Evolutionary conservation across 2,329 filamentous ascomycete species (phyloP), one percentile per base, ranked within the genome.

Genomic region (Arthrobotrys iridis): DNA sequence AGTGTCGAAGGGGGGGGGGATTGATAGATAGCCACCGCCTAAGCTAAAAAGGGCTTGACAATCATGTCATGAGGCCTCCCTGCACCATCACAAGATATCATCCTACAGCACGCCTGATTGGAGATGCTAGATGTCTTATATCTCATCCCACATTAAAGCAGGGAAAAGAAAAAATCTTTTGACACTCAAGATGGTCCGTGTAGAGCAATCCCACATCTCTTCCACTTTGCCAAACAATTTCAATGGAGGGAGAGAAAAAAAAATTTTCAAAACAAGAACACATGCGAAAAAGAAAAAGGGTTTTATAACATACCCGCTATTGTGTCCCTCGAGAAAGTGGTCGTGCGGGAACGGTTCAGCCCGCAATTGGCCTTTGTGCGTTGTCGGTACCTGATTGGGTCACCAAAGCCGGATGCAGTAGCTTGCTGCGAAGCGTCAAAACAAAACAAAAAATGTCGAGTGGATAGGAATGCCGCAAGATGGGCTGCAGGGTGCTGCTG

Each of bases 321-420:
- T 63, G 28, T 58, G 41, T 37, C 20, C 50, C 45, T 64, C 26
- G 37, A 50, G 55, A 24, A 50, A 59, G 63, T 68, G 63, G 50
- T 75, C 71, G 71, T 68, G 71, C 71, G 50, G 71, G 71, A 75
- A 75, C 57, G 63, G 71, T 75, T 75, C 71, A 75, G 63, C 71
- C 71, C 57, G 71, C 63, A 75, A 68, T 75, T 75, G 63, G 63
- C 71, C 43, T 68, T 68, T 75, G 71, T 75, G 71, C 71, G 71
- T 75, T 75, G 71, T 75, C 71, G 71, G 71, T 75, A 75, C 71
- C 57, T 75, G 71, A 75, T 75, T 75, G 71, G 71, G 71, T 75
- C 70, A 68, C 66, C 48, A 63, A 75, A 68, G 63, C 71, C 71
- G 58, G 67, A 75, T 75, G 71, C 71, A 75, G 71, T 48, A 68